Evolutionary conservation across 2,329 filamentous ascomycete genomes (phyloP).

Genomic region (Xylariaceae sp.): DNA sequence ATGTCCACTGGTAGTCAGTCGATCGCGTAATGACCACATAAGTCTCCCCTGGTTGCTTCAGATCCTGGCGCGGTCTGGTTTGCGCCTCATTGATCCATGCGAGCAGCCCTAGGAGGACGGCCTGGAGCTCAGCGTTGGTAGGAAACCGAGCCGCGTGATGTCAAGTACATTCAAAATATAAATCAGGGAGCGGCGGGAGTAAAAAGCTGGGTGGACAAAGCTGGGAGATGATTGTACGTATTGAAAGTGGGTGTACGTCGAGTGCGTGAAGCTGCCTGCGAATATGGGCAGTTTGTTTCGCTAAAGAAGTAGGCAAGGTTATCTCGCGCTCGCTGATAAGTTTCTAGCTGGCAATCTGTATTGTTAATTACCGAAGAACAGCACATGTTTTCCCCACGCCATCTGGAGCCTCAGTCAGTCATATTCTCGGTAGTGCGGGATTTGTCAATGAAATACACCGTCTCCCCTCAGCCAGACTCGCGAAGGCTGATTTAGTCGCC

Average conservation of each 20-base stretch:
- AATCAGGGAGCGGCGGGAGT: conserved; percentile 2
- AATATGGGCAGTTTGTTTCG: conserved; percentile 6
- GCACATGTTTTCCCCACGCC: conserved; percentile 20
- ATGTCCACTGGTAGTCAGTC: conserved; percentile 3
- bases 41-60: conserved; percentile 10
- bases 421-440: not conserved
- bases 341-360: conserved; percentile 6
- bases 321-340: conserved; percentile 6
- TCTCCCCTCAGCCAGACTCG: conserved; percentile 7
- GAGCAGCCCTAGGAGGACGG: conserved; percentile 8
- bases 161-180: conserved; percentile 12
- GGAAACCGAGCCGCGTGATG: conserved; percentile 11
- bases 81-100: not conserved
- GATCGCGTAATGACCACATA: conserved; percentile 15
- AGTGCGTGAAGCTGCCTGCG: not conserved
- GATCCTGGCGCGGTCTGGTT: not conserved
- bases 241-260: not conserved
- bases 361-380: conserved; percentile 14
- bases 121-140: conserved; percentile 9
- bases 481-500: conserved; percentile 2
- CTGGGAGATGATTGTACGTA: conserved; percentile 16
- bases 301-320: conserved; percentile 21
- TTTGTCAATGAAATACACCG: not conserved
- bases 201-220: conserved; percentile 11
- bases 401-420: conserved; percentile 1